Percentiles rank a stretch among this genome's conserved stretches.
Conservation (phyloP, 768 basidiomycete genomes). For the Hypholoma fasciculare region DNA sequence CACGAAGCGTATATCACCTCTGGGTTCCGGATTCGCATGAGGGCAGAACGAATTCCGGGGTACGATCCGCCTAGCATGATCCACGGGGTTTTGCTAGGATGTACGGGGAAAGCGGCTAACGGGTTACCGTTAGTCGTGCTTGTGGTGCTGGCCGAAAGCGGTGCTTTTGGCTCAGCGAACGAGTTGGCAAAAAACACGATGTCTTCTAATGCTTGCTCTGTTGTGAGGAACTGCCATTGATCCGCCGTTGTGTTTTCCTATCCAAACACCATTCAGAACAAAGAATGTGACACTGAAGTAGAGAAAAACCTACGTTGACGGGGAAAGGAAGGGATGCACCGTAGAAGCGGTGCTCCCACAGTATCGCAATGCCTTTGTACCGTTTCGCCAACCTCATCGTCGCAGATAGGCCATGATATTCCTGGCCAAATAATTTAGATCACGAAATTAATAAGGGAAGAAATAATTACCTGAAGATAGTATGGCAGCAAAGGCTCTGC, state of each 20-base stretch:
- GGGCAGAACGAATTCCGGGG: conserved; percentile 44
- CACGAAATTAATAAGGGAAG: not conserved
- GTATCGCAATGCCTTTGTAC: conserved; percentile 44
- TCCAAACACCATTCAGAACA: too few species aligned
- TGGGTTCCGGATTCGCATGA: conserved; percentile 47
- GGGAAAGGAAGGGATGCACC: conserved; percentile 48
- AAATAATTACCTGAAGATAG: conserved; percentile 31
- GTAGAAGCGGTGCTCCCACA: conserved; percentile 55
- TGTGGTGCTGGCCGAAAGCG: not conserved
- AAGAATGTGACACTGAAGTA: not conserved
- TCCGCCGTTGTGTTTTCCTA: conserved; percentile 45
- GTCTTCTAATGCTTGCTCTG: conserved; percentile 51
- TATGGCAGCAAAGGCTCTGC: conserved; percentile 48
- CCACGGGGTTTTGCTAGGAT: conserved; percentile 46
- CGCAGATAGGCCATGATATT: conserved; percentile 49
- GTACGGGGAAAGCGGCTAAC: conserved; percentile 25
- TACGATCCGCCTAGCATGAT: conserved; percentile 51
- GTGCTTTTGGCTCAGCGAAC: conserved; percentile 19
- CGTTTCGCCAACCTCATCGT: conserved; percentile 47
- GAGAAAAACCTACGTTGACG: conserved; percentile 34
- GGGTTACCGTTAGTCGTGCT: conserved; percentile 1
- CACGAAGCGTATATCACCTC: conserved; percentile 45
- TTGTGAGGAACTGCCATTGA: conserved; percentile 48
- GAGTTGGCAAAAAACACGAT: conserved; percentile 49
- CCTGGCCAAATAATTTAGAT: conserved; percentile 17